Evolutionary conservation across 257 asterid species (phyloP), one percentile per base, ranked within the genome.

Genomic region (Henckelia pumila): DNA sequence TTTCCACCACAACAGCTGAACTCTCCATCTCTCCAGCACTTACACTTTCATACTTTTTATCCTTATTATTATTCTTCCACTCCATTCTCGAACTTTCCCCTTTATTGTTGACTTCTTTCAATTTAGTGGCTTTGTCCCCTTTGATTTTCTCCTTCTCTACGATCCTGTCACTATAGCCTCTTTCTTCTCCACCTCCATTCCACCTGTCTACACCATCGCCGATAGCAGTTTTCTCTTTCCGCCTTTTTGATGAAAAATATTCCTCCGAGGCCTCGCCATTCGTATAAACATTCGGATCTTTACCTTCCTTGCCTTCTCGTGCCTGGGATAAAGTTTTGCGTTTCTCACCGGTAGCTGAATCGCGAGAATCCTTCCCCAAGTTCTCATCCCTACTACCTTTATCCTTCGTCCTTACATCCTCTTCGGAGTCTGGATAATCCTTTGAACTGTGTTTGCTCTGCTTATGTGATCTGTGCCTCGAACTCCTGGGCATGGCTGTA

Each of bases 391-490:
- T 85, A 50, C 76, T 68, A 55, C 75, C 77, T 66, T 70, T 84
- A 57, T 87, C 95, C 82, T 87, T 89, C 85, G 70, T 75, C 82
- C 75, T 87, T 50, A 76, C 84, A 84, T 91, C 99, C 58, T 70
- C 85, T 17, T 94, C 99, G 0, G 96, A 84, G 63, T 91, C 99
- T 5, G 98, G 85, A 72, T 88, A 86, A 70, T 89, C 97, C 84
- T 85, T 88, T 50, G 88, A 86, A 67, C 90, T 84, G 71, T 91
- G 96, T 65, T 91, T 94, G 76, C 96, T 88, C 74, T 83, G 95
- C 76, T 91, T 91, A 71, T 91, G 96, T 44, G 93, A 91, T 78
- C 89, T 94, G 77, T 91, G 92, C 80, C 95, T 84, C 73, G 98
- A 88, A 83, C 93, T 91, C 77, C 80, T 79, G 52, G 99, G 94